Evolutionary conservation across 257 asterid genomes (phyloP).

Genomic region (Thymus mandschuricus): DNA sequence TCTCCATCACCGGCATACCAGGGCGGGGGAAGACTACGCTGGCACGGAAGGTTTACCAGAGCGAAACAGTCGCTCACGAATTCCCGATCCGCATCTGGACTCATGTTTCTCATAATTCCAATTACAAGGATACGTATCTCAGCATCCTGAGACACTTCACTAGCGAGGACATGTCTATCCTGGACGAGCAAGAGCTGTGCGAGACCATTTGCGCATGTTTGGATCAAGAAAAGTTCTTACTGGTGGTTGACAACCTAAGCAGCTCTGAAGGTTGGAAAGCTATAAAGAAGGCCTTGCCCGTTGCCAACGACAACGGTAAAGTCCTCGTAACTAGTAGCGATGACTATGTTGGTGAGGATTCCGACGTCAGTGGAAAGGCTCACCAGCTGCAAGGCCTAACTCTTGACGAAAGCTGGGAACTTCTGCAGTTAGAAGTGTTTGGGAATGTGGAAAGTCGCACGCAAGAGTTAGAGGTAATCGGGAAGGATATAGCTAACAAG

Average conservation of each 20-base stretch:
- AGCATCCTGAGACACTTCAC: neutral
- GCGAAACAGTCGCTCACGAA: neutral
- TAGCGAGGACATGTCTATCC: neutral
- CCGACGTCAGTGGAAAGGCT: constrained; percentile 24
- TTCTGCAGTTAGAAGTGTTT: constrained; percentile 47
- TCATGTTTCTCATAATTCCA: constrained; percentile 21
- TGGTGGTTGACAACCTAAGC: neutral
- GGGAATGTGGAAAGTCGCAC: constrained; percentile 28
- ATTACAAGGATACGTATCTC: neutral
- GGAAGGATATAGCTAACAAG: constrained; percentile 34
- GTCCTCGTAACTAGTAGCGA: constrained; percentile 55
- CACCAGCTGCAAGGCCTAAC: constrained; percentile 38
- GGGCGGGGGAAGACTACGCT: constrained; percentile 47
- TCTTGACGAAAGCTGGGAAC: constrained; percentile 46
- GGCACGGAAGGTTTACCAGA: constrained; percentile 32
- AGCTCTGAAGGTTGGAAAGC: neutral
- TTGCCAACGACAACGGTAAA: constrained; percentile 26
- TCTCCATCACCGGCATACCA: constrained; percentile 39
- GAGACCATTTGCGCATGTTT: neutral
- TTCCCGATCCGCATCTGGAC: constrained; percentile 33
- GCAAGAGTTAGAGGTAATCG: constrained; percentile 18
- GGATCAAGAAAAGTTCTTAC: neutral
- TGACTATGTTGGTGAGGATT: constrained; percentile 26
- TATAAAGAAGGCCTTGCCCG: neutral
- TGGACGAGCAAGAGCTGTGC: neutral